Evolutionary conservation across 2,329 filamentous ascomycete genomes (phyloP).

Genomic region (Coniella lustricola): DNA sequence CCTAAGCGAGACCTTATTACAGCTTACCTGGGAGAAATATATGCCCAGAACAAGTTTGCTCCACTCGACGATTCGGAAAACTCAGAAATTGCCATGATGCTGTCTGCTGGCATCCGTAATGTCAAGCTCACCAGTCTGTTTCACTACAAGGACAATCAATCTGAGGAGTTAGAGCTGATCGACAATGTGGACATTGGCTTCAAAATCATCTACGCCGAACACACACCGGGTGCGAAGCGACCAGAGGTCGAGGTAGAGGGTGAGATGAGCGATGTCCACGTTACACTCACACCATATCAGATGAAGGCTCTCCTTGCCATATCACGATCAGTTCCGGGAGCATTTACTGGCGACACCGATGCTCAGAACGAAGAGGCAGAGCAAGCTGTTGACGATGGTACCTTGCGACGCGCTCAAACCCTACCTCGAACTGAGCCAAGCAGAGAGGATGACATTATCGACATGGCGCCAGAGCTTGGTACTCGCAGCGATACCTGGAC

Average conservation of each 20-base stretch:
- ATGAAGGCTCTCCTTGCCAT: slow-evolving; percentile 84
- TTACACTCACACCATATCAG: slow-evolving; percentile 84
- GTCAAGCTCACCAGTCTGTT: slow-evolving; percentile 86
- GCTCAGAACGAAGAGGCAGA: slow-evolving; percentile 67
- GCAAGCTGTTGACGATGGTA: slow-evolving; percentile 60
- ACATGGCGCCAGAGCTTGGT: slow-evolving; percentile 64
- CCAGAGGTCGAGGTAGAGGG: slow-evolving; percentile 91
- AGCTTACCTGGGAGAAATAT: slow-evolving; percentile 94
- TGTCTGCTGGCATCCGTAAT: slow-evolving; percentile 86
- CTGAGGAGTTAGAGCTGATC: slow-evolving; percentile 91
- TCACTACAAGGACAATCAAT: slow-evolving; percentile 63
- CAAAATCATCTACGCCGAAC: slow-evolving; percentile 85
- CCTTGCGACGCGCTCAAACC: slow-evolving; percentile 39
- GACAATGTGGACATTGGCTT: slow-evolving; percentile 94
- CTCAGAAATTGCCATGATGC: slow-evolving; percentile 75
- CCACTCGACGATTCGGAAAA: slow-evolving; percentile 71
- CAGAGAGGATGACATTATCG: slow-evolving; percentile 38
- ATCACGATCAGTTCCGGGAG: slow-evolving; percentile 77
- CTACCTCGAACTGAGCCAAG: slow-evolving; percentile 41
- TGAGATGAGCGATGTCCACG: slow-evolving; percentile 86
- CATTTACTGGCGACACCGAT: slow-evolving; percentile 70
- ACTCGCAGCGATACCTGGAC: slow-evolving; percentile 72
- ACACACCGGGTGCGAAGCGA: slow-evolving; percentile 66
- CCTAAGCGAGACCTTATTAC: slow-evolving; percentile 76
- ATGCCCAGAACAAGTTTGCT: slow-evolving; percentile 87